Conservation (phyloP, 2,329 filamentous ascomycete species). For the Aspergillus ochraceoroseus region DNA sequence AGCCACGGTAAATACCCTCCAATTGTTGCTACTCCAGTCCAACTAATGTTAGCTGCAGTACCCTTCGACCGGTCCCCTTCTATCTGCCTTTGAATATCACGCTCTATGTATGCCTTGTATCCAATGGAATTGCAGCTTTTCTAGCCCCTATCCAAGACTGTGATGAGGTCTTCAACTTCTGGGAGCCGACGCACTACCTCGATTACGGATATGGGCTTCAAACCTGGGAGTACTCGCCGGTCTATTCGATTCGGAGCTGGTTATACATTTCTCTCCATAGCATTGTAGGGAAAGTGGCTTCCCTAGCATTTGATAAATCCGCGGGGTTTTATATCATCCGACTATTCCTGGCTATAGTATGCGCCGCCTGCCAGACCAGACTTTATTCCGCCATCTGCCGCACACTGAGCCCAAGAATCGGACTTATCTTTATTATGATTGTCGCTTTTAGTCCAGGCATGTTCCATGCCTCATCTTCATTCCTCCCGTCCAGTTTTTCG, state of each 20-base stretch:
- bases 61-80: constrained; percentile 46
- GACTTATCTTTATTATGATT: constrained; percentile 74
- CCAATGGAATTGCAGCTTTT: constrained; percentile 69
- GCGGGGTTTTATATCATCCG: constrained; percentile 84
- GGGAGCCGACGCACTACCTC: constrained; percentile 94
- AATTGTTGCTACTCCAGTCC: neutral
- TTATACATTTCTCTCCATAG: constrained; percentile 80
- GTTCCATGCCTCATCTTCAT: constrained; percentile 84
- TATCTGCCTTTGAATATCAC: constrained; percentile 66
- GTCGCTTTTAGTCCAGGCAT: constrained; percentile 79
- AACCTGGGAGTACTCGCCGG: constrained; percentile 97
- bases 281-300: constrained; percentile 60
- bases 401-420: constrained; percentile 75
- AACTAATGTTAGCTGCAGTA: constrained; percentile 13
- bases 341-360: constrained; percentile 66
- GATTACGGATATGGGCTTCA: constrained; percentile 88
- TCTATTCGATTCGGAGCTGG: constrained; percentile 94
- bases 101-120: constrained; percentile 73
- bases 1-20: constrained; percentile 25
- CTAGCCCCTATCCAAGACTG: constrained; percentile 95
- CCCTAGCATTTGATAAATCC: constrained; percentile 49
- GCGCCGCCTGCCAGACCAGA: constrained; percentile 75
- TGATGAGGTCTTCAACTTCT: constrained; percentile 98
- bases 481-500: constrained; percentile 88
- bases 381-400: constrained; percentile 73